Conservation (phyloP, 768 basidiomycete species). For the Pleurotus salmoneostramineus region DNA sequence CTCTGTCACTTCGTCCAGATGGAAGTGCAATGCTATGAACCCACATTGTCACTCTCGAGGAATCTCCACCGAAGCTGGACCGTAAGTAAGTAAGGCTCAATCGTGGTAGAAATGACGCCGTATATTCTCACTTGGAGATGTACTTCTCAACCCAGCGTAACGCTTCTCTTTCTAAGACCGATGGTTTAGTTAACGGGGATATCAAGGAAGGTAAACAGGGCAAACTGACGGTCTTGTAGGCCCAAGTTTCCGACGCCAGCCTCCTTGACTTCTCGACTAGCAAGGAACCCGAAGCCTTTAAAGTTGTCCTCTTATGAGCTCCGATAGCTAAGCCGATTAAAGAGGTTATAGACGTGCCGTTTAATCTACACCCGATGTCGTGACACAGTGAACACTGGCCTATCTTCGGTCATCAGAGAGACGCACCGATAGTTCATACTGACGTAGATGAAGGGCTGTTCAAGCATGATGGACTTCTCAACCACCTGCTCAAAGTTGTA, state of each 20-base stretch:
- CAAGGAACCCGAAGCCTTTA: too few relatives aligned
- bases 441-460: conserved; percentile 45
- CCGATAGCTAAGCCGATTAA: too few relatives aligned
- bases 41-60: conserved; percentile 54
- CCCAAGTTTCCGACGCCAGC: conserved; percentile 63
- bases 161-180: conserved; percentile 55
- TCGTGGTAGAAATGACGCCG: too few relatives aligned
- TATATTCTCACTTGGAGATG: conserved; percentile 37
- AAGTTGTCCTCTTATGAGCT: too few relatives aligned
- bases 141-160: conserved; percentile 67
- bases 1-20: not conserved
- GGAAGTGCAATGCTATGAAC: conserved; percentile 13
- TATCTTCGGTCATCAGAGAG: not conserved
- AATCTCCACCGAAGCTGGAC: conserved; percentile 60
- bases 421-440: conserved; percentile 47
- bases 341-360: not conserved
- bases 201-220: not conserved
- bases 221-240: conserved; percentile 45
- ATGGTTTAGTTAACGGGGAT: not conserved
- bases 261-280: conserved; percentile 44
- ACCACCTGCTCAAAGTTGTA: conserved; percentile 44
- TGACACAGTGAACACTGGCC: not conserved
- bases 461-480: conserved; percentile 35
- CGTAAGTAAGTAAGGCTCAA: too few relatives aligned
- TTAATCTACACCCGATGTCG: not conserved